A percentile compares a stretch with the other conserved stretches of the same genome.
These are phyloP conservation scores for Cylindrotheca closterium DNA, from an alignment of 108 stramenopile genomes.

Conservation along the genomic window DNA sequence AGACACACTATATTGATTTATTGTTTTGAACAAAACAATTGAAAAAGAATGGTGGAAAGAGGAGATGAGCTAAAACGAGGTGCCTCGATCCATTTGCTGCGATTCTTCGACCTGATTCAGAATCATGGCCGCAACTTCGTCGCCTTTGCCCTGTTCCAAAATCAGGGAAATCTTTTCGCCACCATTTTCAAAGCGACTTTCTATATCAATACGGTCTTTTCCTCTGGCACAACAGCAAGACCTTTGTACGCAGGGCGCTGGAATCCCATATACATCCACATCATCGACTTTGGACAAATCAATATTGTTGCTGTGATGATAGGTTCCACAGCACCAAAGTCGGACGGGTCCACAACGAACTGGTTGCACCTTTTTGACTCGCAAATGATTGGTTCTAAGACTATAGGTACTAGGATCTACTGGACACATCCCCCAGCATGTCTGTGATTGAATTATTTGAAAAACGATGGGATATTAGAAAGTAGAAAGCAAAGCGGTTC, in stretches of 20 bases:
- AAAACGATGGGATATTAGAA: too few relatives aligned
- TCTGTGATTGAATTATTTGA: background rate
- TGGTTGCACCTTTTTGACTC: constrained; percentile 40
- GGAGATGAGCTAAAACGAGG: too few relatives aligned
- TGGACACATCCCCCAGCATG: constrained; percentile 43
- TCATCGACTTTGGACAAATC: constrained; percentile 50
- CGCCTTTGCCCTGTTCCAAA: constrained; percentile 39
- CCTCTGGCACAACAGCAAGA: constrained; percentile 33
- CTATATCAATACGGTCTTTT: constrained; percentile 29
- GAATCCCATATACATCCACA: constrained; percentile 46
- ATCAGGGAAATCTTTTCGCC: constrained; percentile 30
- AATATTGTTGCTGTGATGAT: constrained; percentile 40
- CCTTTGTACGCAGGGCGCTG: constrained; percentile 41
- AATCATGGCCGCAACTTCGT: constrained; percentile 37
- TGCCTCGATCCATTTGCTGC: constrained; percentile 48
- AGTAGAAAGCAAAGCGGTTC: background rate
- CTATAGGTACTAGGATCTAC: constrained; percentile 45
- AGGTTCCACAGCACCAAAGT: constrained; percentile 35
- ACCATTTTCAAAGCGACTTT: constrained; percentile 16
- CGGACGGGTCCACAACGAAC: constrained; percentile 40
- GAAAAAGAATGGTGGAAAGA: too few relatives aligned
- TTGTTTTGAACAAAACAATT: background rate
- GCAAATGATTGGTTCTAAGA: constrained; percentile 37
- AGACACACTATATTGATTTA: background rate
- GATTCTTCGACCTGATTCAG: constrained; percentile 55